Conservation (phyloP, 352 stramenopile species). For the Globisporangium emineosum region DNA sequence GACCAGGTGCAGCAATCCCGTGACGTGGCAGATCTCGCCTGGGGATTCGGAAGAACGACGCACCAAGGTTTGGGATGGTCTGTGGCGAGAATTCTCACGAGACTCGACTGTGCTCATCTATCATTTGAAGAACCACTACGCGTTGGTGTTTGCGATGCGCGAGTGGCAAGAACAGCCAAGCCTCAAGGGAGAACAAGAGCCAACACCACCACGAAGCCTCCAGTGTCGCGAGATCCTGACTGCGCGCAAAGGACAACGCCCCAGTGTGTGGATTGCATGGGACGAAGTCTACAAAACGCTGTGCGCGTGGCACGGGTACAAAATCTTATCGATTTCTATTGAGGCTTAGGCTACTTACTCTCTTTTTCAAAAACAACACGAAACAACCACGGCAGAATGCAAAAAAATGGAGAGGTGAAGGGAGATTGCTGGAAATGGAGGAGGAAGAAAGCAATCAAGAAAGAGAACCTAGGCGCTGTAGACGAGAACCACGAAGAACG, state of each 20-base stretch:
- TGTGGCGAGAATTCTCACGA: constrained; percentile 22
- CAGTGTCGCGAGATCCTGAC: constrained; percentile 47
- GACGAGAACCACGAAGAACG: constrained; percentile 72
- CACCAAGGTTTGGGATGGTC: constrained; percentile 12
- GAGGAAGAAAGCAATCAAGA: neutral
- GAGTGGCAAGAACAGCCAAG: constrained; percentile 27
- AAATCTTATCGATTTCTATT: constrained; percentile 37
- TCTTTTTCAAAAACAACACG: neutral
- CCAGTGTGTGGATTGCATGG: constrained; percentile 57
- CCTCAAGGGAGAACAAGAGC: neutral
- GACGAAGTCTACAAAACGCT: constrained; percentile 49
- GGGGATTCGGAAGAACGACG: constrained; percentile 16
- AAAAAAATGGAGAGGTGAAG: constrained; percentile 3
- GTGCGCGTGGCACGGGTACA: constrained; percentile 61
- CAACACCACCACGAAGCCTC: too few species aligned
- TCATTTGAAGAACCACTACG: constrained; percentile 84
- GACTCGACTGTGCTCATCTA: constrained; percentile 38
- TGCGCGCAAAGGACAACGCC: constrained; percentile 56
- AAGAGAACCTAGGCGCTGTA: constrained; percentile 35
- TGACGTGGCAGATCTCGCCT: neutral
- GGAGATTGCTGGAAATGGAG: neutral
- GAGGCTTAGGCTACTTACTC: neutral
- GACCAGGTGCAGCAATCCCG: neutral
- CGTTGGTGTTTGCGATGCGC: constrained; percentile 62
- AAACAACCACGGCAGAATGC: neutral